A percentile compares a stretch with the other conserved stretches of the same genome.
These are phyloP conservation scores for Bocquillonia castaneifolia DNA, from an alignment of 441 rosid species.

Conservation along the genomic window DNA sequence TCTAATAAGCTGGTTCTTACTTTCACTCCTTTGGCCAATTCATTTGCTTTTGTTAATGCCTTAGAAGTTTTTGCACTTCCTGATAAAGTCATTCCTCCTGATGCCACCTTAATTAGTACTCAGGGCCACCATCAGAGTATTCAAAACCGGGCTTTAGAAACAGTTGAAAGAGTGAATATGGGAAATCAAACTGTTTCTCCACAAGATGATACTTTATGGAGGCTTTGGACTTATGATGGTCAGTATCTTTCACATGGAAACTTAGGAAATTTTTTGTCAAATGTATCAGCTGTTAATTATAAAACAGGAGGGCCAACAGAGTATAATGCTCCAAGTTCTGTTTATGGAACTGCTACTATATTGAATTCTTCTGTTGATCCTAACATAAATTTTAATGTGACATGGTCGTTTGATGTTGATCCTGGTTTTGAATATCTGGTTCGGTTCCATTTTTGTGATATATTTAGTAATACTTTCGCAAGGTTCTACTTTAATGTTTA, in stretches of 20 bases:
- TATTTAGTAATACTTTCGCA: constrained; percentile 23
- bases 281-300: constrained; percentile 48
- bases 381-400: constrained; percentile 40
- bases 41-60: constrained; percentile 70
- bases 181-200: constrained; percentile 57
- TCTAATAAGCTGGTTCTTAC: constrained; percentile 37
- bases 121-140: constrained; percentile 29
- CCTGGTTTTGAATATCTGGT: constrained; percentile 64
- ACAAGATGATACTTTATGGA: constrained; percentile 60
- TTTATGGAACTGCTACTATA: constrained; percentile 72
- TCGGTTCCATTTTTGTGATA: constrained; percentile 76
- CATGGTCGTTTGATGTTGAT: constrained; percentile 66
- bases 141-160: constrained; percentile 51
- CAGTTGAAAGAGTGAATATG: constrained; percentile 75
- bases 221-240: constrained; percentile 67
- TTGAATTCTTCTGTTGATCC: constrained; percentile 35
- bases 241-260: constrained; percentile 33
- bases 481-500: constrained; percentile 42
- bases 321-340: constrained; percentile 54
- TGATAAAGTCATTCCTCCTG: constrained; percentile 44
- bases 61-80: constrained; percentile 72
- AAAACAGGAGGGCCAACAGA: constrained; percentile 32
- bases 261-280: constrained; percentile 28
- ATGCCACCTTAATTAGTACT: constrained; percentile 31
- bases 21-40: constrained; percentile 43